phyloP scores from a whole-genome alignment of 2,329 filamentous ascomycete genomes.

The Talaromyces pinophilus region DNA sequence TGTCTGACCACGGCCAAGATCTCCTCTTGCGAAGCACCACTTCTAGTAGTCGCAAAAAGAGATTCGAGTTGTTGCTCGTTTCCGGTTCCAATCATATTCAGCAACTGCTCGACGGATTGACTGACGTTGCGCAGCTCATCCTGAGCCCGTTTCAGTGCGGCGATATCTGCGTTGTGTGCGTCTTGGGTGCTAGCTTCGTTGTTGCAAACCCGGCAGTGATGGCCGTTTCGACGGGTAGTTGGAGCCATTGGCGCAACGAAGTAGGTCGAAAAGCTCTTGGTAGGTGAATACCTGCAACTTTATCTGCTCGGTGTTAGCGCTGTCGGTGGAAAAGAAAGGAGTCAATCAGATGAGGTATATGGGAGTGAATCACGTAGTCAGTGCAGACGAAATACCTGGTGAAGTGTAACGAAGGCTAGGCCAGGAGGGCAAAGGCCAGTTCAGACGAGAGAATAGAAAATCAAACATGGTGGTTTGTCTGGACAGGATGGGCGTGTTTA shows the following conservation, averaged over 20 bases:
- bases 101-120: constrained; percentile 16
- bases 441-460: neutral
- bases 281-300: neutral
- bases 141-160: neutral
- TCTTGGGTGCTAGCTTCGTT: neutral
- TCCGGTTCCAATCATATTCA: constrained; percentile 12
- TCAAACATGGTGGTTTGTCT: neutral
- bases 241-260: constrained; percentile 8
- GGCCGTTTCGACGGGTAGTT: neutral
- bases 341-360: neutral
- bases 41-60: constrained; percentile 1
- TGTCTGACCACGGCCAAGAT: constrained; percentile 13
- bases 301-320: neutral
- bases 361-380: neutral
- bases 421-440: neutral
- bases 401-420: neutral
- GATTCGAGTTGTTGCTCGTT: constrained; percentile 3
- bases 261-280: neutral
- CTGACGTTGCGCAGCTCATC: constrained; percentile 4
- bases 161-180: neutral
- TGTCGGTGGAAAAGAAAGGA: neutral
- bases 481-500: neutral
- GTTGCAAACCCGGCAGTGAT: neutral
- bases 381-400: neutral
- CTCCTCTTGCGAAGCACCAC: constrained; percentile 7